Evolutionary conservation across 352 stramenopile species (phyloP).

Genomic region (Pilasporangium apinafurcum): DNA sequence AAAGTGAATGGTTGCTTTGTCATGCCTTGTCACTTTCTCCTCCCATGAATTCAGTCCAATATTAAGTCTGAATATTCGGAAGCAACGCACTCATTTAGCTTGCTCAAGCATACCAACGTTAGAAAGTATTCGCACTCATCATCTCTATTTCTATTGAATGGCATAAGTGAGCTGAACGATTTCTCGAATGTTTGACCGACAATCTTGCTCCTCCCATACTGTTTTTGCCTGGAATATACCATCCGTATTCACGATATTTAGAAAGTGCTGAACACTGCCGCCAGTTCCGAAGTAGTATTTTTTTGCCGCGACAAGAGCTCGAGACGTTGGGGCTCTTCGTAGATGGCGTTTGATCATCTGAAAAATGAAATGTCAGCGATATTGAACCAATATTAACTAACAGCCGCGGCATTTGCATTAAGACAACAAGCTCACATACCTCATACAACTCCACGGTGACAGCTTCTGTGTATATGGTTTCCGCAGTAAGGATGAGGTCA

Average conservation of each 20-base stretch:
- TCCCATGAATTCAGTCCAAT: too few species aligned
- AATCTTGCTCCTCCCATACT: conserved; percentile 70
- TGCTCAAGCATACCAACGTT: too few species aligned
- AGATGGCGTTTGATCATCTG: conserved; percentile 79
- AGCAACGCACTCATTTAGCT: too few species aligned
- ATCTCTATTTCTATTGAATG: conserved; percentile 8
- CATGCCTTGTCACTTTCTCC: too few species aligned
- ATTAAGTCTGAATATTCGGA: too few species aligned
- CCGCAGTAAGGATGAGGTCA: conserved; percentile 76
- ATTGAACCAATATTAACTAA: too few species aligned
- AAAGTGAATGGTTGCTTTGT: too few species aligned
- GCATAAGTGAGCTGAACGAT: conserved; percentile 58
- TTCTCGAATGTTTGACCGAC: conserved; percentile 74
- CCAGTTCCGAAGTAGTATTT: conserved; percentile 87
- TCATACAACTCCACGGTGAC: conserved; percentile 65
- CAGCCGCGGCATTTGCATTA: conserved; percentile 1
- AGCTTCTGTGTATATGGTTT: conserved; percentile 82
- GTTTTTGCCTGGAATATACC: conserved; percentile 39
- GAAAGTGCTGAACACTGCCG: conserved; percentile 84
- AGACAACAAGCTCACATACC: conserved; percentile 16
- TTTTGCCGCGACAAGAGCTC: conserved; percentile 73
- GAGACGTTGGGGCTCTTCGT: conserved; percentile 20
- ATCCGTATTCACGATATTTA: conserved; percentile 42
- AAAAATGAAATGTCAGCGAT: too few species aligned
- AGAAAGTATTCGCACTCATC: too few species aligned